A percentile compares a stretch with the other conserved stretches of the same genome.
These are phyloP conservation scores for Trichoderma koningii DNA, from an alignment of 2,329 filamentous ascomycete genomes.

Conservation along the genomic window DNA sequence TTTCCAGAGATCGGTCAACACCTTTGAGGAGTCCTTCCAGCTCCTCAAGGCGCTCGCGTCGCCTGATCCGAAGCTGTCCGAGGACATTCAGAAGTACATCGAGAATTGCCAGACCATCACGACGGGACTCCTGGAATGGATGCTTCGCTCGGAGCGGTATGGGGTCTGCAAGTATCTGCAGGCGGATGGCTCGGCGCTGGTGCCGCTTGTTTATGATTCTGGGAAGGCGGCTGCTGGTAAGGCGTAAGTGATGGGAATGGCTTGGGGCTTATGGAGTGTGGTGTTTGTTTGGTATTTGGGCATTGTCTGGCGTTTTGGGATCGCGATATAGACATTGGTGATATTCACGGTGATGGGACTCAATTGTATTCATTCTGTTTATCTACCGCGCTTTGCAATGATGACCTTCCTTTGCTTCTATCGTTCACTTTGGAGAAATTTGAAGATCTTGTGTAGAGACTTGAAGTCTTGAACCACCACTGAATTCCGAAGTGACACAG, in stretches of 20 bases:
- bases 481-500: too few relatives aligned
- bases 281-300: neutral
- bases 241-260: neutral
- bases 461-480: too few relatives aligned
- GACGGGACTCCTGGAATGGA: constrained; percentile 11
- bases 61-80: neutral
- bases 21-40: neutral
- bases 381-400: too few relatives aligned
- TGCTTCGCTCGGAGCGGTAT: constrained; percentile 13
- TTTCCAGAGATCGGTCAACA: neutral
- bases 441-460: too few relatives aligned
- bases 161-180: neutral
- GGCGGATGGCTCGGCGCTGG: constrained; percentile 6
- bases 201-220: neutral
- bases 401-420: too few relatives aligned
- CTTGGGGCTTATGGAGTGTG: neutral
- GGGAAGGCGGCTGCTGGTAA: neutral
- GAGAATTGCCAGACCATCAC: constrained; percentile 13
- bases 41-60: constrained; percentile 1
- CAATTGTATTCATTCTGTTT: too few relatives aligned
- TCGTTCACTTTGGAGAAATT: too few relatives aligned
- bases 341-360: too few relatives aligned
- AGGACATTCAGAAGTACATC: constrained; percentile 4
- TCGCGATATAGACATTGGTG: too few relatives aligned
- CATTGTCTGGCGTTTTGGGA: neutral